A percentile compares a stretch with the other conserved stretches of the same genome.
Evolutionary conservation across 768 basidiomycete genomes (phyloP).

Genomic region (Macrolepiota fuliginosa): DNA sequence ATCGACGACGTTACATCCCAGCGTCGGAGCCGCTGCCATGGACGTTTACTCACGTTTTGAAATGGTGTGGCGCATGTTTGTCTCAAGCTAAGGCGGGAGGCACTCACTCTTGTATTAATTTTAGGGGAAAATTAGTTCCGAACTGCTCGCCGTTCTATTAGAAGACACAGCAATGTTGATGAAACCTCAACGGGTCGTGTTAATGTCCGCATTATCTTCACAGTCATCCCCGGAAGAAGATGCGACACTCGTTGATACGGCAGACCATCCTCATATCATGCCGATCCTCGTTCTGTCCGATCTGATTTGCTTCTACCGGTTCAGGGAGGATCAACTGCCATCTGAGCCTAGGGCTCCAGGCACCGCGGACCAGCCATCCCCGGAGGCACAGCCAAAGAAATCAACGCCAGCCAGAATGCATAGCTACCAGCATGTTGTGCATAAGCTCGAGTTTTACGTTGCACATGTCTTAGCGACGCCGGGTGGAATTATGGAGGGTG

Average conservation of each 20-base stretch:
- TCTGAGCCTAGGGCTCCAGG: neutral
- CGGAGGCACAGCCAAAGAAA: slow-evolving; percentile 9
- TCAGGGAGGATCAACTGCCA: neutral
- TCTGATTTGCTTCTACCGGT: slow-evolving; percentile 39
- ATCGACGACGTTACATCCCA: slow-evolving; percentile 51
- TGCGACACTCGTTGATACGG: slow-evolving; percentile 16
- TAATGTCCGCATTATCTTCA: slow-evolving; percentile 14
- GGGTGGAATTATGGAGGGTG: slow-evolving; percentile 31
- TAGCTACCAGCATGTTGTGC: slow-evolving; percentile 37
- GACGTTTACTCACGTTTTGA: slow-evolving; percentile 67
- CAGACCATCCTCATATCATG: slow-evolving; percentile 37
- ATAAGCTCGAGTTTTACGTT: slow-evolving; percentile 71
- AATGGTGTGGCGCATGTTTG: slow-evolving; percentile 35
- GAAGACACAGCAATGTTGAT: slow-evolving; percentile 53
- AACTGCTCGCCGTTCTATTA: slow-evolving; percentile 51
- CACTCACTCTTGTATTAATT: neutral
- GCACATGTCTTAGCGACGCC: slow-evolving; percentile 58
- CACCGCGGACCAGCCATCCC: neutral
- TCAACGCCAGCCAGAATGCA: neutral
- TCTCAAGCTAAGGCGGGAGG: neutral
- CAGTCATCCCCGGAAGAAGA: slow-evolving; percentile 8
- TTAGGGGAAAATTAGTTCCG: slow-evolving; percentile 36
- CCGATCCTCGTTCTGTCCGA: slow-evolving; percentile 57
- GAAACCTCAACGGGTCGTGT: slow-evolving; percentile 40
- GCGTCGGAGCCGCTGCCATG: slow-evolving; percentile 50